Evolutionary conservation across 805 yeast genomes (phyloP).

Genomic region (Metschnikowia shivogae): DNA sequence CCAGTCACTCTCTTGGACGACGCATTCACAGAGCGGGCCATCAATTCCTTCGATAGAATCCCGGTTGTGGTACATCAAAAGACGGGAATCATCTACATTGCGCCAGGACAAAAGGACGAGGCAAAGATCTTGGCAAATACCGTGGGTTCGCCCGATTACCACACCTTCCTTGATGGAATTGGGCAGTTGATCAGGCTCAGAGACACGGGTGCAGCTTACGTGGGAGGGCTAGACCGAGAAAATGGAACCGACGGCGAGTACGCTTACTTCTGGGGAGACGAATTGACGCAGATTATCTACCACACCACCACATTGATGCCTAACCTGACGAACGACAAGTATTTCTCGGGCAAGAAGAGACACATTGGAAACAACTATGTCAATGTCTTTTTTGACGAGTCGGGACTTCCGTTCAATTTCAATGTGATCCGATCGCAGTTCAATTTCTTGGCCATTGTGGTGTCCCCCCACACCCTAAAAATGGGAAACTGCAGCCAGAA

Average conservation of each 20-base stretch:
- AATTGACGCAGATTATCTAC: conserved; percentile 65
- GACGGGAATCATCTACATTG: conserved; percentile 74
- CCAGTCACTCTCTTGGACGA: conserved; percentile 55
- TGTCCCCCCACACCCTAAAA: conserved; percentile 51
- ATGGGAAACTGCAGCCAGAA: conserved; percentile 1
- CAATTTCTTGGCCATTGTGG: conserved; percentile 75
- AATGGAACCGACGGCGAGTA: conserved; percentile 70
- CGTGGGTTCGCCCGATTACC: conserved; percentile 61
- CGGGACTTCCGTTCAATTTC: conserved; percentile 60
- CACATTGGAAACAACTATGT: conserved; percentile 87
- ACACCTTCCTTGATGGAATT: conserved; percentile 51
- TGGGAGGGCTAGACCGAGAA: conserved; percentile 77
- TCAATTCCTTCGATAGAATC: conserved; percentile 63
- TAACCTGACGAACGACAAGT: conserved; percentile 36
- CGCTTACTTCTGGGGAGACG: conserved; percentile 69
- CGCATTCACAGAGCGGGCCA: conserved; percentile 41
- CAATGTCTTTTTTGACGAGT: conserved; percentile 76
- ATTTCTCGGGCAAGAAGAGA: conserved; percentile 58
- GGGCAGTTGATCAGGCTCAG: conserved; percentile 61
- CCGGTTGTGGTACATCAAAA: conserved; percentile 78
- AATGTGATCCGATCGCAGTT: conserved; percentile 73
- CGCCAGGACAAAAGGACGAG: conserved; percentile 61
- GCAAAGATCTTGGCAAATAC: conserved; percentile 59
- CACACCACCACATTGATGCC: conserved; percentile 87
- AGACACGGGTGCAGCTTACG: conserved; percentile 46